A percentile compares a stretch with the other conserved stretches of the same genome.
These are phyloP conservation scores for Nectriaceae sp. DNA, from an alignment of 2,329 filamentous ascomycete species.

Conservation along the genomic window DNA sequence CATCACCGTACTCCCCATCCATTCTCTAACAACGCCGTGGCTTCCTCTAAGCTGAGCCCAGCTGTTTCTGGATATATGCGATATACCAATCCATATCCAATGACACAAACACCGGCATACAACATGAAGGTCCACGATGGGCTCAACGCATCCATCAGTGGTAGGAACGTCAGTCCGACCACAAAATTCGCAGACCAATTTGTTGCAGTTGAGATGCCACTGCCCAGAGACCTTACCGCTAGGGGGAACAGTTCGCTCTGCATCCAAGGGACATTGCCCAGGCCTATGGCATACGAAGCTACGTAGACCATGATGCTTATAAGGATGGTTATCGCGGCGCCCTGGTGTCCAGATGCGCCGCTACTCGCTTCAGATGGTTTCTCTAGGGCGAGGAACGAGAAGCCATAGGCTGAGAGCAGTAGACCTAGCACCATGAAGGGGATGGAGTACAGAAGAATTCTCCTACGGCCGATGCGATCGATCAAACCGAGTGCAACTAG, in stretches of 20 bases:
- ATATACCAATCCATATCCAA: constrained; percentile 70
- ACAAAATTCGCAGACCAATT: constrained; percentile 89
- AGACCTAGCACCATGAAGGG: constrained; percentile 82
- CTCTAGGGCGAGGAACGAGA: constrained; percentile 61
- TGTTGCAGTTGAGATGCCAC: constrained; percentile 73
- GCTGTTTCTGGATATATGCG: constrained; percentile 84
- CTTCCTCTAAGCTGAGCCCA: constrained; percentile 79
- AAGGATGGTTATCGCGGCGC: constrained; percentile 63
- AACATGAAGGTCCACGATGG: constrained; percentile 77
- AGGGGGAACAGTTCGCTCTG: constrained; percentile 90
- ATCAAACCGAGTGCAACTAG: constrained; percentile 74
- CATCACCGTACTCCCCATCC: constrained; percentile 69
- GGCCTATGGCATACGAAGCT: constrained; percentile 79
- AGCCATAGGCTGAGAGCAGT: constrained; percentile 69
- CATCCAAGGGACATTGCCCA: constrained; percentile 96
- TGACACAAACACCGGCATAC: constrained; percentile 72
- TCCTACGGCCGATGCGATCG: constrained; percentile 76
- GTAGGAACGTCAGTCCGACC: constrained; percentile 83
- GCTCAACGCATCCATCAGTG: constrained; percentile 76
- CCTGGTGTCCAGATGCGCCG: constrained; percentile 18
- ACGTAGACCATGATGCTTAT: constrained; percentile 81
- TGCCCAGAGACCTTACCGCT: constrained; percentile 71
- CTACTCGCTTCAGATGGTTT: constrained; percentile 17
- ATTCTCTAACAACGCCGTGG: constrained; percentile 67
- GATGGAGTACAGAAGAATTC: constrained; percentile 79